These are phyloP conservation scores for Hymenoscyphus salicellus DNA, from an alignment of 2,329 filamentous ascomycete species.

Conservation along the genomic window DNA sequence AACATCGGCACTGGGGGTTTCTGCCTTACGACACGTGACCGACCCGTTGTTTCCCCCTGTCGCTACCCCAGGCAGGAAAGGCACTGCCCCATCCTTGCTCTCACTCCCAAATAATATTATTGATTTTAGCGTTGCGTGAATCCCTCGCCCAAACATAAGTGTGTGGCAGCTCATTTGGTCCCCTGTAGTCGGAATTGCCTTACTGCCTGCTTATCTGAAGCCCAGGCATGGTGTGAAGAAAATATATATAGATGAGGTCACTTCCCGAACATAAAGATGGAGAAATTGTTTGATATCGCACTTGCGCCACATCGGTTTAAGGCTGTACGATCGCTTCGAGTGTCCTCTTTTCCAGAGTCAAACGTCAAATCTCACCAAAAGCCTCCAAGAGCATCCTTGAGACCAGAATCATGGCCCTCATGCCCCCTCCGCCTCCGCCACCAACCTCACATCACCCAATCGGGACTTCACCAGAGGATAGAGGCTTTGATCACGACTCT, in stretches of 20 bases:
- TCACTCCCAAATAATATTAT: constrained; percentile 8
- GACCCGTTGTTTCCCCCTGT: not conserved
- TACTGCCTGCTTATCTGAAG: constrained; percentile 13
- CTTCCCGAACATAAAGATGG: constrained; percentile 7
- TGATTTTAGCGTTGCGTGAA: constrained; percentile 10
- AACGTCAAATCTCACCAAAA: constrained; percentile 7
- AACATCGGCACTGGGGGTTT: constrained; percentile 7
- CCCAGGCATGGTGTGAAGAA: constrained; percentile 6
- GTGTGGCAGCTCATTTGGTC: constrained; percentile 10
- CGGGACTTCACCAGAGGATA: constrained; percentile 1
- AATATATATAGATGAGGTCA: constrained; percentile 16
- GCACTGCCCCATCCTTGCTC: constrained; percentile 9
- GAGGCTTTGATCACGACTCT: constrained; percentile 12
- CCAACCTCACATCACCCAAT: constrained; percentile 11
- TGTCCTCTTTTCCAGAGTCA: not conserved
- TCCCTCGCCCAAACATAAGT: constrained; percentile 7
- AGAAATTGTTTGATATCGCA: constrained; percentile 6
- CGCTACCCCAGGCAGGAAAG: not conserved
- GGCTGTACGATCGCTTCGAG: not conserved
- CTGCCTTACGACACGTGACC: not conserved
- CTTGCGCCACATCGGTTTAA: constrained; percentile 5
- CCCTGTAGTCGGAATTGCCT: constrained; percentile 11
- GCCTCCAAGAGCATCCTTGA: constrained; percentile 4
- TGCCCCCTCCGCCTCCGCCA: constrained; percentile 17
- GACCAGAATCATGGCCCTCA: constrained; percentile 12